Base-by-base conservation (phyloP, 352 stramenopile genomes). In the Phytophthora brassicae region DNA sequence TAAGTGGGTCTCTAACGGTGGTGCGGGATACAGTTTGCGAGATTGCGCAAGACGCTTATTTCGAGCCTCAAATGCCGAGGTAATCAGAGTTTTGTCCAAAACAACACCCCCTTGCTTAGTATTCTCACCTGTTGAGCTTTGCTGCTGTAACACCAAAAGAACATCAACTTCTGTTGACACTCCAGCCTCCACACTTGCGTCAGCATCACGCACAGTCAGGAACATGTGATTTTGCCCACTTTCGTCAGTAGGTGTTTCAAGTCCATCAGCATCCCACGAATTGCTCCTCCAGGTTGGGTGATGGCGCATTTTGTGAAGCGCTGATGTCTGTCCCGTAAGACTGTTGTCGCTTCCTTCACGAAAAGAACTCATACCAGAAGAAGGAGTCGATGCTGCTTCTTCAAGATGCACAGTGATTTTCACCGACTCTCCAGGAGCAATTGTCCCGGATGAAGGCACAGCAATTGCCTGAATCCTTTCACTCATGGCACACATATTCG, bases 231-330 rank as follows among this genome's bases (percentile, higher is more conserved):
- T 90, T 33, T 79, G 78, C 8, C 64, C 64, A 57, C 56, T 84
- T 14, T 71, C 64, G 7, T 89, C 78, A 12, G 43, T 62, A 17
- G 39, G 69, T 48, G 38, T 57, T 41, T 90, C 79, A 8, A 64
- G 58, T 14, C 75, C 55, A 35, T 92, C 81, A 1, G 72, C 72
- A 46, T 87, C 85, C 85, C 85, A 94, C 11, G 85, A 94, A 55
- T 90, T 94, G 49, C 83, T 94, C 56, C 85, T 54, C 85, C 85
- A 94, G 4, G 72, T 89, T 43, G 83, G 85, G 56, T 94, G 81
- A 45, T 90, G 82, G 2, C 84, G 77, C 72, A 90, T 84, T 61
- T 90, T 90, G 56, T 89, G 85, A 23, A 91, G 56, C 19, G 82
- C 42, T 20, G 79, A 61, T 28, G 60, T 54, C 35, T 79, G 78